Evolutionary conservation across 2,329 filamentous ascomycete genomes (phyloP), one percentile per base, ranked within the genome.

Genomic region (Cercospora janseana): DNA sequence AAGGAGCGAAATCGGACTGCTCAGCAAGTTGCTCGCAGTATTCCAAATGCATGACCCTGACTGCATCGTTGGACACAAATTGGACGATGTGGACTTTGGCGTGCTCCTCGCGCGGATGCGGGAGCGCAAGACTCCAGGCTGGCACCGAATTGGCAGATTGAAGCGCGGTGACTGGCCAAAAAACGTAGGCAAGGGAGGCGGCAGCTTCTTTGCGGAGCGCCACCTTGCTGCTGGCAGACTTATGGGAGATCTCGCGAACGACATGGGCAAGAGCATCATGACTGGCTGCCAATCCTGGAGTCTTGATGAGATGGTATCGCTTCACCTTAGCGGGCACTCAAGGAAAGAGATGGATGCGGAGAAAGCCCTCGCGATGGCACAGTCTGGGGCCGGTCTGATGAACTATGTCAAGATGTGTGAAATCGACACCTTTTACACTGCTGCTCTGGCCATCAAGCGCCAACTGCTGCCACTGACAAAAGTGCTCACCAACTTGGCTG

Each of bases 231-330:
- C 91, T 55, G 93, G 93, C 31, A 85, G 93, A 61, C 75, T 98
- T 53, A 80, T 97, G 49, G 97, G 93, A 68, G 93, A 98, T 72
- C 76, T 97, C 52, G 90, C 86, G 51, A 98, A 98, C 67, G 93
- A 98, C 61, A 88, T 94, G 65, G 93, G 93, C 69, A 97, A 96
- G 75, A 96, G 92, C 8, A 81, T 90, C 58, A 97, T 97, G 92
- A 85, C 81, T 62, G 95, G 95, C 72, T 98, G 93, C 69, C 92
- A 96, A 70, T 95, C 91, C 3, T 98, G 93, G 93, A 95, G 87
- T 69, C 77, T 98, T 69, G 94, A 92, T 2, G 93, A 98, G 70
- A 98, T 98, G 91, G 95, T 90, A 68, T 88, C 85, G 57, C 79
- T 97, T 12, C 95, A 96, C 59, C 83, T 98, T 4, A 79, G 83